Evolutionary conservation across 495 filamentous ascomycete species (phyloP).

Genomic region (Talaromyces ruber): DNA sequence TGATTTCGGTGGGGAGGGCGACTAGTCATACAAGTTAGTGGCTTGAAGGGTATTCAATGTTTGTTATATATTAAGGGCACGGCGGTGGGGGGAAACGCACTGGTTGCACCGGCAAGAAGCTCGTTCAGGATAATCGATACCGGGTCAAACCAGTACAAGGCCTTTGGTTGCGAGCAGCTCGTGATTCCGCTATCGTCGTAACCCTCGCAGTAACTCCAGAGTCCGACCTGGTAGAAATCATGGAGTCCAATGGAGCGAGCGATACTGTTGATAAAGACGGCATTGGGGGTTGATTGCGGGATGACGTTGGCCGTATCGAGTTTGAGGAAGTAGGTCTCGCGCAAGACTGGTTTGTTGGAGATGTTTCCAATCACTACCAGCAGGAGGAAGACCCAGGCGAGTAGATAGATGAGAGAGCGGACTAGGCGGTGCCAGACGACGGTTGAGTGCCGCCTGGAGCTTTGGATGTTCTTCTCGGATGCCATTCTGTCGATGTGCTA

Average conservation of each 20-base stretch:
- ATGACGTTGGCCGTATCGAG: slow-evolving; percentile 81
- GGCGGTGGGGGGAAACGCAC: slow-evolving; percentile 29
- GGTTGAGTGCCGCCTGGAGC: slow-evolving; percentile 11
- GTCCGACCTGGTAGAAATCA: slow-evolving; percentile 88
- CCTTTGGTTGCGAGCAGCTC: slow-evolving; percentile 55
- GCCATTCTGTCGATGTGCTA: not conserved
- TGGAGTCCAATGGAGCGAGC: slow-evolving; percentile 83
- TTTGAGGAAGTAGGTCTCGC: slow-evolving; percentile 70
- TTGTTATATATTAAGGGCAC: slow-evolving; percentile 9
- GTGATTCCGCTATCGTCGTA: slow-evolving; percentile 66
- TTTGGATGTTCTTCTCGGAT: slow-evolving; percentile 13
- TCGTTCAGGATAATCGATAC: slow-evolving; percentile 69
- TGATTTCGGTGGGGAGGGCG: slow-evolving; percentile 64
- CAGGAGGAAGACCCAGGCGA: slow-evolving; percentile 68
- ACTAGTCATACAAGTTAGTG: slow-evolving; percentile 36
- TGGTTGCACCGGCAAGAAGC: slow-evolving; percentile 70
- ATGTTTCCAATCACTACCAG: slow-evolving; percentile 71
- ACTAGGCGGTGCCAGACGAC: slow-evolving; percentile 36
- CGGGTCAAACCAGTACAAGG: slow-evolving; percentile 85
- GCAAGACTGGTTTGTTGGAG: slow-evolving; percentile 47
- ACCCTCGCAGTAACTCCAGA: slow-evolving; percentile 88
- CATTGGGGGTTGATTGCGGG: slow-evolving; percentile 64
- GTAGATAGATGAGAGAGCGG: slow-evolving; percentile 61
- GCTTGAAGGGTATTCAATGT: too few species aligned
- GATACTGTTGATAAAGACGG: slow-evolving; percentile 72